Evolutionary conservation across 176 grass and related monocot genomes (phyloP).

Genomic region (Triticum monococcum): DNA sequence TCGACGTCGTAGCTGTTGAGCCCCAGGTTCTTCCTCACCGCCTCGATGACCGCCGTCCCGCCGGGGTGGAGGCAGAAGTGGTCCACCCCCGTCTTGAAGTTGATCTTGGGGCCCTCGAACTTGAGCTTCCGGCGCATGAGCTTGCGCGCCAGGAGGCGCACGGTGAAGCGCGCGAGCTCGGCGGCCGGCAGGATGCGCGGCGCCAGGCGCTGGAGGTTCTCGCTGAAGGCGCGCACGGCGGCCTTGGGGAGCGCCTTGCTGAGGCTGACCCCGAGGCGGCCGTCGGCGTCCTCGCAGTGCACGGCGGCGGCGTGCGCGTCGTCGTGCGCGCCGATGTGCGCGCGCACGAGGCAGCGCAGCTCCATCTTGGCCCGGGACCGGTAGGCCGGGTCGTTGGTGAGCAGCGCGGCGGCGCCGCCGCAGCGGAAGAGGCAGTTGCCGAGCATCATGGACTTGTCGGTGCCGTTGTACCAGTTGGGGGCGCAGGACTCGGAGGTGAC

Average conservation of each 20-base stretch:
- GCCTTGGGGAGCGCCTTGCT: slow-evolving; percentile 85
- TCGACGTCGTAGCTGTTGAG: slow-evolving; percentile 61
- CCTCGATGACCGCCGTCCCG: slow-evolving; percentile 83
- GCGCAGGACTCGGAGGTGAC: slow-evolving; percentile 77
- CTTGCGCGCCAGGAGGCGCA: slow-evolving; percentile 45
- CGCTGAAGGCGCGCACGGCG: slow-evolving; percentile 75
- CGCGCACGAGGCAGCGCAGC: slow-evolving; percentile 59
- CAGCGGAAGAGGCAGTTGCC: slow-evolving; percentile 95
- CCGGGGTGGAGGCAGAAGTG: slow-evolving; percentile 95
- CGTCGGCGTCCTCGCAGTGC: slow-evolving; percentile 71
- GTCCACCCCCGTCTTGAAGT: slow-evolving; percentile 81
- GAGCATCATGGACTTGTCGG: slow-evolving; percentile 97
- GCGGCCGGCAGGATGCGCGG: slow-evolving; percentile 60
- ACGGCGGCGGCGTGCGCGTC: slow-evolving; percentile 63
- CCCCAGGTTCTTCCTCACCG: slow-evolving; percentile 49
- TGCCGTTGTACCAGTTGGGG: slow-evolving; percentile 88
- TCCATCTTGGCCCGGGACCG: slow-evolving; percentile 62
- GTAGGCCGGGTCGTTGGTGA: slow-evolving; percentile 76
- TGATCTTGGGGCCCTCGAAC: slow-evolving; percentile 38
- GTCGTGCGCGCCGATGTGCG: slow-evolving; percentile 57
- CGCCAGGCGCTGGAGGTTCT: slow-evolving; percentile 64
- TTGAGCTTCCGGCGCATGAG: slow-evolving; percentile 12
- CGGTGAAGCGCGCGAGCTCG: slow-evolving; percentile 48
- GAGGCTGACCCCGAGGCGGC: slow-evolving; percentile 72
- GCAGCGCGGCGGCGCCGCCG: slow-evolving; percentile 66